Evolutionary conservation across 208 protist species (phyloP), one percentile per base, ranked within the genome.

Genomic region (Leishmania martiniquensis): DNA sequence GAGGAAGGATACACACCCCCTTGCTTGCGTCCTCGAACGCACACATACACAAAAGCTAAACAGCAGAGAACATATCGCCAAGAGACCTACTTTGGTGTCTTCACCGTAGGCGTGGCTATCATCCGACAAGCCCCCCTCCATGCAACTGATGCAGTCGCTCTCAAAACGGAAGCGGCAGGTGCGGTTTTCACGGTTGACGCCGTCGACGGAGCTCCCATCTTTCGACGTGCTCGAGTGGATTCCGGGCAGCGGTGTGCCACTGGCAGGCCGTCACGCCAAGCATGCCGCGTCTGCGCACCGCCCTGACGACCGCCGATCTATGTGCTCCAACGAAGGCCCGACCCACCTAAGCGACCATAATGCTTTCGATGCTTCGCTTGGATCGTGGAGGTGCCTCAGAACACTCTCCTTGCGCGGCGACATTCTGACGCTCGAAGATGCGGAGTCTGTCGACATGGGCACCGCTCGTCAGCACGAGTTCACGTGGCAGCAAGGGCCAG

Each of bases 201-300:
- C 65, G 9, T 74, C 63, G 15, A 22, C 71, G 37, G 63, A 71
- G 17, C 66, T 78, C n/a, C 51, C 78, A n/a, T 71, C 67, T 20
- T 83, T 77, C 63, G 69, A 72, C 29, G 79, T 83, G 47, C 57
- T 83, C 22, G 79, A 83, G 73, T 83, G 79, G 79, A 75, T 51
- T 0, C 73, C 79, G 0, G 39, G 29, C 10, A 39, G 42, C 39
- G 65, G 72, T 29, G 34, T 25, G 68, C 13, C 25, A n/a, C 68
- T 59, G 0, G 32, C 47, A 6, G 15, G n/a, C 57, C 73, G 17
- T 60, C 60, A 1, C 1, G 37, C 12, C 68, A 60, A 69, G 22
- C 45, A 52, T 29, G 47, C 62, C 5, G 42, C 62, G 17, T 66
- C 65, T 45, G 62, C 66, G 54, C 72, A 73, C 54, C 78, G 32